Evolutionary conservation across 139 green algal genomes (phyloP).

Genomic region (Medakamo hakoo): DNA sequence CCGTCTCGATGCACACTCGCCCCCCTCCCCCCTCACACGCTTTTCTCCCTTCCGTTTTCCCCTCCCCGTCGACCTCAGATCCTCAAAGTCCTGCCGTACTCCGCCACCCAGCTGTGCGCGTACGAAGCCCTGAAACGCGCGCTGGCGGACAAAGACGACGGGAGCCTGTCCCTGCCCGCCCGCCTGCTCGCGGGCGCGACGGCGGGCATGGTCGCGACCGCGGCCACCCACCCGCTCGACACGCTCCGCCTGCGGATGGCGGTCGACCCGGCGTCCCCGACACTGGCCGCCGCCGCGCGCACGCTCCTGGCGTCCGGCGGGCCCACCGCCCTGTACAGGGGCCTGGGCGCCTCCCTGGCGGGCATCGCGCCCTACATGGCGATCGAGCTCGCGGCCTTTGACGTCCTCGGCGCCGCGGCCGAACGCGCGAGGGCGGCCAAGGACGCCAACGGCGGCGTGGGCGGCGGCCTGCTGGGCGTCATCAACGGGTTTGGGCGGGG

Average conservation of each 20-base stretch:
- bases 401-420: constrained; percentile 38
- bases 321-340: constrained; percentile 42
- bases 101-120: constrained; percentile 40
- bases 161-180: constrained; percentile 34
- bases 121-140: constrained; percentile 55
- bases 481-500: constrained; percentile 50
- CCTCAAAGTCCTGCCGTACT: constrained; percentile 61
- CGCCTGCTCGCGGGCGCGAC: constrained; percentile 44
- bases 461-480: too few species aligned
- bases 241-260: constrained; percentile 57
- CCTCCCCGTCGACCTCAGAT: constrained; percentile 26
- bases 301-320: constrained; percentile 39
- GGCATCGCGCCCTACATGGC: constrained; percentile 72
- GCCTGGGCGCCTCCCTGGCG: constrained; percentile 43
- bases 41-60: too few species aligned
- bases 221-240: constrained; percentile 67
- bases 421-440: too few species aligned
- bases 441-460: too few species aligned
- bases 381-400: constrained; percentile 49
- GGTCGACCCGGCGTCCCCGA: constrained; percentile 43
- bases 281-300: constrained; percentile 24
- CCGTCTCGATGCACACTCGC: too few species aligned
- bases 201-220: constrained; percentile 52
- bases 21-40: too few species aligned
- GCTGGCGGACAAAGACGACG: constrained; percentile 19